Evolutionary conservation across 495 filamentous ascomycete species (phyloP).

Genomic region (Tuber calosporum): DNA sequence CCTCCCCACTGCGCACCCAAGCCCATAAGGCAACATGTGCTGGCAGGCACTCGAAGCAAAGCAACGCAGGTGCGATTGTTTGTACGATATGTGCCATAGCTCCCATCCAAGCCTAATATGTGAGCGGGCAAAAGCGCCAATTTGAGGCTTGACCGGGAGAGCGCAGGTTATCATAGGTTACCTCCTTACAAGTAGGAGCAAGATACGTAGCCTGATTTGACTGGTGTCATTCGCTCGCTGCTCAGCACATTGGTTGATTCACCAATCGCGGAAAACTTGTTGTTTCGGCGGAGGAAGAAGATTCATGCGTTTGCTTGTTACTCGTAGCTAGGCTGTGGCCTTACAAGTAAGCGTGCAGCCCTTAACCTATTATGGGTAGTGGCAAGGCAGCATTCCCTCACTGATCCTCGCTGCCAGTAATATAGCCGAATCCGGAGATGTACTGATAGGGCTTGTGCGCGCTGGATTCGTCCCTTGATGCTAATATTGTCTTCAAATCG

Average conservation of each 20-base stretch:
- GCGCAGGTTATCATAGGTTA: background rate
- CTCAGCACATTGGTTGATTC: background rate
- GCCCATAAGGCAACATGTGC: conserved; percentile 4
- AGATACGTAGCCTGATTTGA: conserved; percentile 6
- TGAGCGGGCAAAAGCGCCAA: background rate
- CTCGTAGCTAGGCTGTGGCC: background rate
- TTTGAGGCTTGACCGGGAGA: background rate
- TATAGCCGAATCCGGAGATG: background rate
- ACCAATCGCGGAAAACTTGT: conserved; percentile 1
- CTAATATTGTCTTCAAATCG: background rate
- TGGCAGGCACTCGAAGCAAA: background rate
- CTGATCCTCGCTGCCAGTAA: background rate
- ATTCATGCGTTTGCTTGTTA: background rate
- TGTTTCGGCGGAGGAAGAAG: background rate
- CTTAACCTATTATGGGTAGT: background rate
- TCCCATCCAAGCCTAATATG: background rate
- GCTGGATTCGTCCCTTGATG: background rate
- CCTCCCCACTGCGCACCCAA: background rate
- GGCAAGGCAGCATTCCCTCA: background rate
- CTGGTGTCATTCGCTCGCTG: conserved; percentile 1
- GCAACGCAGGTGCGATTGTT: background rate
- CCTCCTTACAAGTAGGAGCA: background rate
- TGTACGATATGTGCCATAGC: background rate
- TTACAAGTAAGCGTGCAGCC: background rate
- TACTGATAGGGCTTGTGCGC: no score